These are phyloP conservation scores for Cucumis variabilis DNA, from an alignment of 331 rosid species.

Conservation along the genomic window DNA sequence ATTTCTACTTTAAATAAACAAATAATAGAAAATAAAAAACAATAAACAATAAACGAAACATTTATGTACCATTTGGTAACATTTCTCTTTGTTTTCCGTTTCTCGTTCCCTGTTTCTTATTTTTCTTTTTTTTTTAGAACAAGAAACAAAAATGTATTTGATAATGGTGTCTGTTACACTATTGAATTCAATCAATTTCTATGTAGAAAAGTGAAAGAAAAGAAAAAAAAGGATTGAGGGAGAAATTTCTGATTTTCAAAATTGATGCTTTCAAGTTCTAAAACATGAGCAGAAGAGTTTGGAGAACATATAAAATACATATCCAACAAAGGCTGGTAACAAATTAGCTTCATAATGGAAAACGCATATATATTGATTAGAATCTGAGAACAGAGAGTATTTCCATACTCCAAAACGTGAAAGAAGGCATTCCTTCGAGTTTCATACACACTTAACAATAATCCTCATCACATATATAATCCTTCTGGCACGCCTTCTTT, in stretches of 20 bases:
- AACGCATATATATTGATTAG: background rate
- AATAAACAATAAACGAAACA: too few relatives aligned
- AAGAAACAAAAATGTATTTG: too few relatives aligned
- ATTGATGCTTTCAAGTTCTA: background rate
- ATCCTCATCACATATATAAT: slow-evolving; percentile 31
- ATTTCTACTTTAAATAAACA: too few relatives aligned
- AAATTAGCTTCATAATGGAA: background rate
- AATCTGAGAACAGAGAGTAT: background rate
- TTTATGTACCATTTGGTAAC: too few relatives aligned
- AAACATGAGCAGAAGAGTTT: background rate
- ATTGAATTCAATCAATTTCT: too few relatives aligned
- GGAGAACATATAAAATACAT: background rate
- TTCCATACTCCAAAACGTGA: background rate
- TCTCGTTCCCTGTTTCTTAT: too few relatives aligned
- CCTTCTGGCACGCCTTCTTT: slow-evolving; percentile 41
- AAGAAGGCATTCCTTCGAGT: background rate
- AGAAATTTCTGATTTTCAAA: background rate
- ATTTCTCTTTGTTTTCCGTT: too few relatives aligned
- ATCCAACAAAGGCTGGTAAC: background rate
- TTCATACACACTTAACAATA: background rate
- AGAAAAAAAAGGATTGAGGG: too few relatives aligned
- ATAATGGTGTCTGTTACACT: too few relatives aligned
- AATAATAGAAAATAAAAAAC: too few relatives aligned
- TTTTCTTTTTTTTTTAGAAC: too few relatives aligned
- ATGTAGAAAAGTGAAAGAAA: background rate